Conservation (phyloP, 2,329 filamentous ascomycete species). For the Beauveria caledonica region DNA sequence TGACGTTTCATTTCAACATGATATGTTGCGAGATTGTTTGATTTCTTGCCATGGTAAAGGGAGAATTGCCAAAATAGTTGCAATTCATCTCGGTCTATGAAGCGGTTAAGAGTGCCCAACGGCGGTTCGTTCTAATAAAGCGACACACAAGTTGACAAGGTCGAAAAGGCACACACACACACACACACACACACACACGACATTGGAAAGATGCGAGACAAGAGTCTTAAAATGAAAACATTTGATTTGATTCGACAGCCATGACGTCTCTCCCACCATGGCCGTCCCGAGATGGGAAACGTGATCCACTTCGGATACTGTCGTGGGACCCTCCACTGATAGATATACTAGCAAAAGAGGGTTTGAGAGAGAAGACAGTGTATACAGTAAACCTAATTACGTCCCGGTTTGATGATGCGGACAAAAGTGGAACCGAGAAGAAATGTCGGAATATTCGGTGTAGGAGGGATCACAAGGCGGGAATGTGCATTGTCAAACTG, state of each 20-base stretch:
- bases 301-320: constrained; percentile 35
- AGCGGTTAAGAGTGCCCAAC: background rate
- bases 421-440: background rate
- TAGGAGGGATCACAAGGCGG: background rate
- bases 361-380: constrained; percentile 60
- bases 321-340: constrained; percentile 30
- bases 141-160: background rate
- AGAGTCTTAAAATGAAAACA: background rate
- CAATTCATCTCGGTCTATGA: too few species aligned
- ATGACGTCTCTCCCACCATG: constrained; percentile 56
- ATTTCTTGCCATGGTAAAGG: too few species aligned
- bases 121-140: background rate
- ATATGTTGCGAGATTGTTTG: too few species aligned
- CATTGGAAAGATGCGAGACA: background rate
- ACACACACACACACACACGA: background rate
- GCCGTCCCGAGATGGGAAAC: constrained; percentile 14
- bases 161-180: background rate
- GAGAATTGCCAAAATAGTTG: too few species aligned
- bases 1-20: too few species aligned
- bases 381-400: background rate
- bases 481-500: background rate
- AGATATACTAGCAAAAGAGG: background rate
- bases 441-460: background rate
- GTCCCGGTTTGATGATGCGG: background rate
- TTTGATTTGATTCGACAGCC: constrained; percentile 24